phyloP scores from a whole-genome alignment of 768 basidiomycete species.

The Dictyophora rubrovolvata region DNA sequence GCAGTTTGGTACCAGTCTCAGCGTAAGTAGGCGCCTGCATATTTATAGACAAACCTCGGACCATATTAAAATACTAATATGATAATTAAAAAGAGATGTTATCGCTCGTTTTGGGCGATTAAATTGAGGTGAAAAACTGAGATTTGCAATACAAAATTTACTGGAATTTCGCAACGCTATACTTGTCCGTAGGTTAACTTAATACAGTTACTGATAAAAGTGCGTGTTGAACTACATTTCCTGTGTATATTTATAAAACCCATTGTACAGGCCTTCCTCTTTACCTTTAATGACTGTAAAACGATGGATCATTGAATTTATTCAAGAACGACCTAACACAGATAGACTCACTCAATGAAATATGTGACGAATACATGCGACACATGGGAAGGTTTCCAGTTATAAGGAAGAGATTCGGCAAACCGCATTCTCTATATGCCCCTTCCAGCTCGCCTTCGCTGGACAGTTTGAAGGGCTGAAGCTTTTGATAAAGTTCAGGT shows the following conservation, averaged over 20 bases:
- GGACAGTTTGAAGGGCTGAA: conserved; percentile 49
- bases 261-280: conserved; percentile 33
- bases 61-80: no score
- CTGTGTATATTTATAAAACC: neutral
- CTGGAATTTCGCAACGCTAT: no score
- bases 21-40: no score
- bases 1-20: no score
- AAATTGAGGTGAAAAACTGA: no score
- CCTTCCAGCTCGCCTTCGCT: conserved; percentile 56
- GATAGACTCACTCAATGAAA: conserved; percentile 47
- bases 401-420: conserved; percentile 46
- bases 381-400: conserved; percentile 50
- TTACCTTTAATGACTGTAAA: conserved; percentile 61
- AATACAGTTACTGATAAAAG: no score
- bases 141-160: no score
- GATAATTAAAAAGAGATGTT: no score
- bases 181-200: no score
- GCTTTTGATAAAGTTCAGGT: conserved; percentile 30
- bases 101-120: no score
- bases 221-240: no score
- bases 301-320: neutral
- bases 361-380: conserved; percentile 56
- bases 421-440: conserved; percentile 40
- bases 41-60: no score
- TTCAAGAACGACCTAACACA: conserved; percentile 1